phyloP scores from a whole-genome alignment of 148 eudicot genomes.

The Nepenthes mirabilis region DNA sequence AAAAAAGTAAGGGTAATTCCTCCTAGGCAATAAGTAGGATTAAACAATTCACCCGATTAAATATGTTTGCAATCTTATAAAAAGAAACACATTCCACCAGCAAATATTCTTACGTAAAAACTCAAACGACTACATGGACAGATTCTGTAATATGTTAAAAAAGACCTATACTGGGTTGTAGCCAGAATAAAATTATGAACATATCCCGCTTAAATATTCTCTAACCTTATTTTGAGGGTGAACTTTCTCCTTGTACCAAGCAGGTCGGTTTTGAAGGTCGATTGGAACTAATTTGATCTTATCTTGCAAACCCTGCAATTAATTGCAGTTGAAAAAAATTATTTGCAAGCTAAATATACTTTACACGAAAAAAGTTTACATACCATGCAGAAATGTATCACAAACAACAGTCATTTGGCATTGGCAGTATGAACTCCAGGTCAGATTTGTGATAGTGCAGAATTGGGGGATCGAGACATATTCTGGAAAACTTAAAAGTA shows the following conservation, averaged over 20 bases:
- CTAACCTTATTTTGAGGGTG: slow-evolving; percentile 59
- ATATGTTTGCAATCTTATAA: background rate
- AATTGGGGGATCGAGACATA: too few relatives aligned
- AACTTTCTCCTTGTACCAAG: slow-evolving; percentile 86
- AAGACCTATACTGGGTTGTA: too few relatives aligned
- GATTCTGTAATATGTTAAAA: too few relatives aligned
- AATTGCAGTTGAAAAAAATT: background rate
- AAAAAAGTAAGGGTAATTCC: background rate
- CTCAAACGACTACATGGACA: too few relatives aligned
- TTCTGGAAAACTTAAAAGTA: too few relatives aligned
- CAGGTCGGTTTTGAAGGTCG: slow-evolving; percentile 45
- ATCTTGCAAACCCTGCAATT: slow-evolving; percentile 58
- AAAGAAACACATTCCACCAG: background rate
- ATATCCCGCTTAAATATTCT: background rate
- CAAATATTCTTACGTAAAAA: background rate
- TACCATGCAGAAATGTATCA: too few relatives aligned
- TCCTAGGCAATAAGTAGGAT: background rate
- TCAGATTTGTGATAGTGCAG: too few relatives aligned
- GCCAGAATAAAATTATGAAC: too few relatives aligned
- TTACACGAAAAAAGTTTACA: too few relatives aligned
- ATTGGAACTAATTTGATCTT: slow-evolving; percentile 64
- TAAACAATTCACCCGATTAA: background rate
- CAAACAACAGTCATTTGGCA: too few relatives aligned
- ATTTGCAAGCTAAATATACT: background rate
- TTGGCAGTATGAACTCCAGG: too few relatives aligned